These are phyloP conservation scores for Xylaria arbuscula DNA, from an alignment of 2,329 filamentous ascomycete species.

Conservation along the genomic window DNA sequence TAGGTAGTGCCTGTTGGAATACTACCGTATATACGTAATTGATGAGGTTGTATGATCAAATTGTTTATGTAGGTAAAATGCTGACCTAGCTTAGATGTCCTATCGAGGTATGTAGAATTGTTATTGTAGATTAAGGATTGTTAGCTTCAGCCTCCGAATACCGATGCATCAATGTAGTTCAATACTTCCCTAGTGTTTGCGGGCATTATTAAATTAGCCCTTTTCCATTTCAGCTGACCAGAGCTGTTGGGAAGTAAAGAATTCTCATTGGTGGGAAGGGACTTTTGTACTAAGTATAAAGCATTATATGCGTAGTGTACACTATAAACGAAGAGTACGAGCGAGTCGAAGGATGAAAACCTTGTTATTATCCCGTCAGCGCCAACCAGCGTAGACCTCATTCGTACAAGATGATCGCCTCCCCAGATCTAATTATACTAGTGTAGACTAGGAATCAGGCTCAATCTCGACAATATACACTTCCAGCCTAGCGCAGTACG, in stretches of 20 bases:
- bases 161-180: not conserved
- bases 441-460: not conserved
- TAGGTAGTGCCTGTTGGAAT: too few relatives aligned
- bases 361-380: conserved; percentile 7
- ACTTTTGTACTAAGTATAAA: not conserved
- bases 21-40: not conserved
- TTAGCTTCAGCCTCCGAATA: not conserved
- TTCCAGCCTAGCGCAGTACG: conserved; percentile 7
- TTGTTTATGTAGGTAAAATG: not conserved
- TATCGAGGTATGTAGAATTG: not conserved
- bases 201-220: not conserved
- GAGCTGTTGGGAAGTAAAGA: not conserved
- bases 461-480: not conserved
- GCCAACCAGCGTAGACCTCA: conserved; percentile 4
- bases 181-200: not conserved
- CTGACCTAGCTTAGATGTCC: not conserved
- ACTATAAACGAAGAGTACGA: not conserved
- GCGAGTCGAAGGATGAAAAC: conserved; percentile 11
- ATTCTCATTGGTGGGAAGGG: conserved; percentile 14
- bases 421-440: conserved; percentile 30
- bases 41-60: not conserved
- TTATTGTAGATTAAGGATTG: not conserved
- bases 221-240: conserved; percentile 2
- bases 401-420: conserved; percentile 28
- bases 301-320: not conserved